Percentiles rank a stretch among this genome's conserved stretches.
Evolutionary conservation across 192 early-diverging fungal genomes (phyloP).

Genomic region (Podila verticillata): DNA sequence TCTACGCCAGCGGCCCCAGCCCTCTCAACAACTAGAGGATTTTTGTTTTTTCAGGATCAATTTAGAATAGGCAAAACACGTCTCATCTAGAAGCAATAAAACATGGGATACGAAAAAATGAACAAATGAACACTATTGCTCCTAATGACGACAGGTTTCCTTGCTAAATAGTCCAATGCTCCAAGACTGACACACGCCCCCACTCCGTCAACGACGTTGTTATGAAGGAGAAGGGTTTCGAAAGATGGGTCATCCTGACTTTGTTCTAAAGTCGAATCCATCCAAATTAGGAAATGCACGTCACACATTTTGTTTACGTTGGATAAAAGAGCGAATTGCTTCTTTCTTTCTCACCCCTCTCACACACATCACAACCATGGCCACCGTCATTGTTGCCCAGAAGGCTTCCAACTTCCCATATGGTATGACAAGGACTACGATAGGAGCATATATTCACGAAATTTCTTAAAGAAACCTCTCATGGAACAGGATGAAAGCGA

Average conservation of each 20-base stretch:
- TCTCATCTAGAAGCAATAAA: too few species aligned
- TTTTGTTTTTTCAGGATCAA: neutral
- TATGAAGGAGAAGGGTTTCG: neutral
- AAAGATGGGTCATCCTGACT: neutral
- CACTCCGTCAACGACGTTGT: too few species aligned
- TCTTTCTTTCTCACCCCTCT: neutral
- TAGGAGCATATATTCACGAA: neutral
- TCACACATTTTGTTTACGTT: neutral
- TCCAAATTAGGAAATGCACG: neutral
- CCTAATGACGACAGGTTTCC: too few species aligned
- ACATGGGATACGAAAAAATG: too few species aligned
- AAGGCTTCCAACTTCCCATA: slow-evolving; percentile 64
- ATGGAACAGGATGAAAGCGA: too few species aligned
- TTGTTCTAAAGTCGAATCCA: neutral
- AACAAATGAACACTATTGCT: too few species aligned
- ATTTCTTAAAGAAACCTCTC: neutral
- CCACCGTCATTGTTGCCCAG: slow-evolving; percentile 64
- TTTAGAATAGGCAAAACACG: neutral
- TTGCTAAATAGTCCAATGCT: neutral
- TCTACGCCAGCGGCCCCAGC: slow-evolving; percentile 42
- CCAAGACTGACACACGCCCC: neutral
- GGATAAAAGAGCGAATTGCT: neutral
- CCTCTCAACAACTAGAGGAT: slow-evolving; percentile 46
- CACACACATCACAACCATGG: slow-evolving; percentile 45
- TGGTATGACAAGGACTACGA: slow-evolving; percentile 19